Evolutionary conservation across 2,329 filamentous ascomycete species (phyloP).

Genomic region (Torrubiella hemipterigena): DNA sequence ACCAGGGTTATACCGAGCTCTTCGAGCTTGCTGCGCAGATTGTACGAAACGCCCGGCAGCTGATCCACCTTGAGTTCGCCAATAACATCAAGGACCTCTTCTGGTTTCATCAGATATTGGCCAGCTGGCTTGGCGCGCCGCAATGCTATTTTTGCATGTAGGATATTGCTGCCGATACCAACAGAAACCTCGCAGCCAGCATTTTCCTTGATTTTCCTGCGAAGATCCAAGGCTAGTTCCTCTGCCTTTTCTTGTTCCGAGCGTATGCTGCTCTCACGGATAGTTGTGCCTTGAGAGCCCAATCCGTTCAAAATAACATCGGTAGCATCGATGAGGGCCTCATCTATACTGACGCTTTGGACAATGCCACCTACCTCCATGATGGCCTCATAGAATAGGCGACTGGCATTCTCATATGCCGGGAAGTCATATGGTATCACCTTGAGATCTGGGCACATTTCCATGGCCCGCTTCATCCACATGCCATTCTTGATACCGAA

Average conservation of each 20-base stretch:
- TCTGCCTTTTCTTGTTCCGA: conserved; percentile 72
- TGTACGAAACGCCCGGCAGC: conserved; percentile 85
- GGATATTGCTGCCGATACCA: conserved; percentile 81
- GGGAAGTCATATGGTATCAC: conserved; percentile 93
- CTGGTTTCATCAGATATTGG: conserved; percentile 76
- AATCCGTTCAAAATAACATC: conserved; percentile 51
- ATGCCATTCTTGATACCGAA: conserved; percentile 94
- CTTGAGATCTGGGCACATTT: conserved; percentile 74
- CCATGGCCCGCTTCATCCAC: conserved; percentile 92
- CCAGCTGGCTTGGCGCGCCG: conserved; percentile 90
- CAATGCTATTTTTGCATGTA: conserved; percentile 83
- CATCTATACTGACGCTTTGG: conserved; percentile 94
- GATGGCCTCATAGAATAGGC: conserved; percentile 76
- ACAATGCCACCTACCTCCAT: conserved; percentile 69
- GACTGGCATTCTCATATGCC: conserved; percentile 85
- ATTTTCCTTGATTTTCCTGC: conserved; percentile 56
- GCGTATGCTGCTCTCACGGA: conserved; percentile 58
- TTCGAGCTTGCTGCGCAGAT: conserved; percentile 76
- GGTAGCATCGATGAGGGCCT: conserved; percentile 80
- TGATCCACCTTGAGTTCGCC: conserved; percentile 66
- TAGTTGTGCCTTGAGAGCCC: conserved; percentile 50
- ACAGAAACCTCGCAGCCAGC: conserved; percentile 86
- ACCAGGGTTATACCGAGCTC: conserved; percentile 75
- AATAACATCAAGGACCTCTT: conserved; percentile 66
- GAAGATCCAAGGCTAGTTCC: conserved; percentile 50